Base-by-base conservation (phyloP, 2,329 filamentous ascomycete genomes). In the Hypoxylon sp. region DNA sequence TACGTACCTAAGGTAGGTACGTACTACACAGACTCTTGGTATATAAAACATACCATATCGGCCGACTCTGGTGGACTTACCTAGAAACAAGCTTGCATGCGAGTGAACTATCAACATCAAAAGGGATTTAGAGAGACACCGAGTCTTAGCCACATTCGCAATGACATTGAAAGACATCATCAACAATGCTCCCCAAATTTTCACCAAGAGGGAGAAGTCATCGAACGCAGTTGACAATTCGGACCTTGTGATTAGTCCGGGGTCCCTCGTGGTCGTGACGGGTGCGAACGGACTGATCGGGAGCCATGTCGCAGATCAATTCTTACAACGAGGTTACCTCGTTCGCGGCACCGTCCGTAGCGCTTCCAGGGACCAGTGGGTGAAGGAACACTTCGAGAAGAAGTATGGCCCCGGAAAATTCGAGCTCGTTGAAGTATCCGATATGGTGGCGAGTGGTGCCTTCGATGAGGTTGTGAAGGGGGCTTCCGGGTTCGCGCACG, bases 221-320 rank as follows among this genome's bases (percentile, higher is more conserved):
- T 47, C 17, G 22, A 33, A 35, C 8, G 26, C 13, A 13, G 11
- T 22, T 17, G 29, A 51, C 4, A 13, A 51, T 56, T 54, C 48
- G 9, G 22, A 57, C 3, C 35, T 57, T 39, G 9, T 56, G 4
- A 67, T 74, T 3, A 62, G 56, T 0, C 61, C 64, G 2, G 77
- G 74, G 9, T 81, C 80, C 0, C 65, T 73, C 0, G 76, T 84
- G 24, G 76, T 85, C 0, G 74, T 84, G 0, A 85, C 82, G 0
- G 83, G 82, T 1, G 75, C 64, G 29, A 84, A 82, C 33, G 82
- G 83, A 0, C 80, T 78, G 50, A 73, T 85, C 3, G 83, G 73
- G 0, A 80, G 79, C 0, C 78, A 84, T 13, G 75, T 83, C 3
- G 79, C 76, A 2, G 77, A 81, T 51, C 77, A 83, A 56, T 72